A percentile compares a stretch with the other conserved stretches of the same genome.
Evolutionary conservation across 202 grass and related monocot species (phyloP).

Genomic region (Setaria viridis): DNA sequence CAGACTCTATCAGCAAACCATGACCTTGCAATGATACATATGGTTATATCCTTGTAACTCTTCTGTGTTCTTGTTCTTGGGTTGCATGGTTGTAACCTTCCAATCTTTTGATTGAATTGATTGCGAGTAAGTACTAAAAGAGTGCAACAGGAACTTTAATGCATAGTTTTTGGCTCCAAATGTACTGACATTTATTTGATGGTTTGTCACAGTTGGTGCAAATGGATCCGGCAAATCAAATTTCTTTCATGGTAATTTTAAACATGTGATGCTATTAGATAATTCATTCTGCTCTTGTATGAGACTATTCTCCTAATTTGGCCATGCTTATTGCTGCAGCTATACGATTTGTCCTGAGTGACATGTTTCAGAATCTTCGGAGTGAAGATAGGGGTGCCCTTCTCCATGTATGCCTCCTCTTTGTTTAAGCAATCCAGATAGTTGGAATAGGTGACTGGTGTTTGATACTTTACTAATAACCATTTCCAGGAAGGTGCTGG

Average conservation of each 20-base stretch:
- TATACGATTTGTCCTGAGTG: conserved; percentile 98
- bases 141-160: background rate
- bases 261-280: conserved; percentile 15
- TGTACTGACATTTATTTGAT: conserved; percentile 38
- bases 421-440: conserved; percentile 38
- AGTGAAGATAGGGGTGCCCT: conserved; percentile 90
- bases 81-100: background rate
- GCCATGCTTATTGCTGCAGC: conserved; percentile 51
- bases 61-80: background rate
- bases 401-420: conserved; percentile 80
- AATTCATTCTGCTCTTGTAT: conserved; percentile 31
- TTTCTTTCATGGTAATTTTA: conserved; percentile 93
- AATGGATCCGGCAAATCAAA: conserved; percentile 99
- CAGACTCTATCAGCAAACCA: conserved; percentile 12
- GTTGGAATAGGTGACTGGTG: conserved; percentile 31
- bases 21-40: background rate
- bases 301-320: conserved; percentile 12
- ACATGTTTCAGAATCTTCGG: conserved; percentile 92
- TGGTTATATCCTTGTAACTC: background rate
- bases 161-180: conserved; percentile 10
- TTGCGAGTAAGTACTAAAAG: background rate
- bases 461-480: conserved; percentile 42
- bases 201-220: conserved; percentile 78
- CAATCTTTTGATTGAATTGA: conserved; percentile 14
- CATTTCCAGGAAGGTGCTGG: conserved; percentile 93